phyloP scores from a whole-genome alignment of 371 early-diverging fungal genomes.

The Mucor sp. region DNA sequence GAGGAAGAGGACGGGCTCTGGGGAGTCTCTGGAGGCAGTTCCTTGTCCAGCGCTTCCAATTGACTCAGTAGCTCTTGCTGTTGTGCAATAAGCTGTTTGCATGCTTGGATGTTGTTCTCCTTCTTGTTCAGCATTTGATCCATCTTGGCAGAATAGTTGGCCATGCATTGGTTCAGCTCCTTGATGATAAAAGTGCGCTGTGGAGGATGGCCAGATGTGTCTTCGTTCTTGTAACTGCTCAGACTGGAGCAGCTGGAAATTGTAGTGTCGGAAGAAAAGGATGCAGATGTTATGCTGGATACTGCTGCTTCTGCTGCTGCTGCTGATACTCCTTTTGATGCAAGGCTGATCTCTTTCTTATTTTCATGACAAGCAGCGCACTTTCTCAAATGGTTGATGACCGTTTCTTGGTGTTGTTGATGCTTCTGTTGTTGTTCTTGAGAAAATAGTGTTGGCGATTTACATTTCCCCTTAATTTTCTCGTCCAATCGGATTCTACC shows the following conservation, averaged over 20 bases:
- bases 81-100: constrained; percentile 14
- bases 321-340: not conserved
- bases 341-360: not conserved
- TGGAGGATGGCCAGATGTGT: not conserved
- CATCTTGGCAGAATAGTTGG: constrained; percentile 13
- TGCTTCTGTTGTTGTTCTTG: not conserved
- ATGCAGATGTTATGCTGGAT: not conserved
- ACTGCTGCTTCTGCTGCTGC: not conserved
- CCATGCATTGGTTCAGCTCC: constrained; percentile 9
- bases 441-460: not conserved
- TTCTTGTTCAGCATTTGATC: constrained; percentile 4
- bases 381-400: constrained; percentile 6
- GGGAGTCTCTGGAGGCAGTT: not conserved
- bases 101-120: constrained; percentile 1
- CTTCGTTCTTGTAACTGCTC: no score
- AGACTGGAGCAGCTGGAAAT: not conserved
- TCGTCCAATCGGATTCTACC: constrained; percentile 19
- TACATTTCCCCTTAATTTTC: not conserved
- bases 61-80: constrained; percentile 11
- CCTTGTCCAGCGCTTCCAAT: not conserved
- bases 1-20: not conserved
- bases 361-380: constrained; percentile 16
- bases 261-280: not conserved
- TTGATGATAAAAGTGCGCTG: constrained; percentile 6
- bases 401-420: not conserved